Base-by-base conservation (phyloP, 805 yeast genomes). In the Candida silvicultrix region DNA sequence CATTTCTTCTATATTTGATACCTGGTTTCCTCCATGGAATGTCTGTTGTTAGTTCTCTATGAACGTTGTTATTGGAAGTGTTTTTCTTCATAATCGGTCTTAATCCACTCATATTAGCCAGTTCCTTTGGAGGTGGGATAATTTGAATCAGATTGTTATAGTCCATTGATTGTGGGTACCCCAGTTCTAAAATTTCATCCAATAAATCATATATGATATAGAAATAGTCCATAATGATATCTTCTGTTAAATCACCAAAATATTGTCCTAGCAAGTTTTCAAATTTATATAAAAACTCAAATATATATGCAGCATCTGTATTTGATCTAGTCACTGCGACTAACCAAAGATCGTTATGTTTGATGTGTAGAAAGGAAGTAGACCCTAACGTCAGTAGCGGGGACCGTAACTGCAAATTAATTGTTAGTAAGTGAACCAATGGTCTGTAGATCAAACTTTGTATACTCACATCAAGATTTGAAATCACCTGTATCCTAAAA, bases 271-370 rank as follows among this genome's bases (percentile, higher is more conserved):
- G 66, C 2, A 88, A 58, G 6, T 68, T 64, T 45, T 79, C 76
- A 21, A 92, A 67, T 48, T 77, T 75, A 66, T 80, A 80, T 20
- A 92, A 66, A 57, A 85, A 87, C 67, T 92, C 97, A 59, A 89
- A 78, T 1, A 90, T 77, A 4, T 80, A 63, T 1, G 89, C 78
- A 31, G 90, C 89, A 60, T 92, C 97, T 34, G 83, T 87, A 60
- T 92, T 94, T 38, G 89, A 83, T 50, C 97, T 75, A 1, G 95
- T 80, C n/a, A 90, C 89, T 0, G 90, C 95, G 11, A 90, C 95
- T 9, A 89, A 56, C 85, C 95, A 94, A 15, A 92, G 55, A 43
- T 74, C 69, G 14, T 73, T 70, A 25, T 75, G 70, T 52, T 78
- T 78, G 41, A 87, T 81, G 58, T 89, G 90, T 45, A 89, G 74